Percentiles rank a stretch among this genome's conserved stretches.
These are phyloP conservation scores for Pythium volutum DNA, from an alignment of 352 stramenopile species.

Conservation along the genomic window DNA sequence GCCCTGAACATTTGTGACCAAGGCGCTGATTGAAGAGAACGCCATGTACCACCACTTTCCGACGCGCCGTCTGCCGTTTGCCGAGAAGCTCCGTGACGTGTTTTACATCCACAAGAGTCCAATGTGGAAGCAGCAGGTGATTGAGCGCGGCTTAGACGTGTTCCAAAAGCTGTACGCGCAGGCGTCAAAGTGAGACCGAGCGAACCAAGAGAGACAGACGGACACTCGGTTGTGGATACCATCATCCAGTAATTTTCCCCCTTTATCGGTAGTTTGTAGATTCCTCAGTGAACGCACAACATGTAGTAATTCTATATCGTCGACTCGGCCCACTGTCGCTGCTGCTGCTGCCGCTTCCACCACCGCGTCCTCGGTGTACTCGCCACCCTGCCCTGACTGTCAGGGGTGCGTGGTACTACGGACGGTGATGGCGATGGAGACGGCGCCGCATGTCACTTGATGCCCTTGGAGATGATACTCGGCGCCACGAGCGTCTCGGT, in stretches of 20 bases:
- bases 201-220: neutral
- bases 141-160: constrained; percentile 46
- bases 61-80: constrained; percentile 46
- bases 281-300: neutral
- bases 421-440: neutral
- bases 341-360: constrained; percentile 10
- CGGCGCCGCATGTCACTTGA: constrained; percentile 15
- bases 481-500: constrained; percentile 52
- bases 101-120: constrained; percentile 79
- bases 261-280: no score
- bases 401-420: neutral
- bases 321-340: constrained; percentile 18
- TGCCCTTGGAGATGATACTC: constrained; percentile 28
- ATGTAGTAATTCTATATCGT: neutral
- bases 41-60: constrained; percentile 47
- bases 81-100: constrained; percentile 62
- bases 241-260: neutral
- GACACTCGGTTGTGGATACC: neutral
- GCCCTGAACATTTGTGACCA: constrained; percentile 51
- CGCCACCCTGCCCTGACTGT: neutral
- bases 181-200: neutral
- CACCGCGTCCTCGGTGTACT: constrained; percentile 2
- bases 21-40: constrained; percentile 66
- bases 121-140: constrained; percentile 60
- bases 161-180: constrained; percentile 42